Percentiles rank a stretch among this genome's conserved stretches.
Evolutionary conservation across 192 early-diverging fungal species (phyloP).

Genomic region (Podochytrium sp.): DNA sequence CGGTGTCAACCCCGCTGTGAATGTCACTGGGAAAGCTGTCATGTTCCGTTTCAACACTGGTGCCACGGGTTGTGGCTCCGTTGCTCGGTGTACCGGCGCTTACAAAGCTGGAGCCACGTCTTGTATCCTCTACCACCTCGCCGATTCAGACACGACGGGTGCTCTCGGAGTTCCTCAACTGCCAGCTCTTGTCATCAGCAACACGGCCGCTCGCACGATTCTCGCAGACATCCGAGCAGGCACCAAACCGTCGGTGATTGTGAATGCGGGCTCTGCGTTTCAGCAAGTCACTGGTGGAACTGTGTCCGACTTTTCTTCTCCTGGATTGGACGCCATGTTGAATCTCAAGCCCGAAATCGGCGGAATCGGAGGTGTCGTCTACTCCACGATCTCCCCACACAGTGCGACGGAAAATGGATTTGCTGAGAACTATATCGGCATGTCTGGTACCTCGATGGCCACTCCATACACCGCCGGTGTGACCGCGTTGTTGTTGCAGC

Average conservation of each 20-base stretch:
- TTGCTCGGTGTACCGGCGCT: constrained; percentile 33
- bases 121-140: constrained; percentile 38
- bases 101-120: constrained; percentile 24
- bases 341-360: constrained; percentile 60
- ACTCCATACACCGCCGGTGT: constrained; percentile 74
- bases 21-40: constrained; percentile 39
- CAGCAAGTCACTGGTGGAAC: constrained; percentile 57
- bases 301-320: constrained; percentile 73
- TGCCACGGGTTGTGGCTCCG: constrained; percentile 7
- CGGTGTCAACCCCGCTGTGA: not conserved
- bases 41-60: constrained; percentile 30
- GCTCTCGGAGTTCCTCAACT: not conserved
- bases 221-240: constrained; percentile 30
- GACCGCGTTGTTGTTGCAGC: constrained; percentile 66
- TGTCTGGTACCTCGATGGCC: constrained; percentile 82
- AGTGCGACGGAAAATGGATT: not conserved
- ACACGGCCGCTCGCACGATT: constrained; percentile 10
- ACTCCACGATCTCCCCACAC: constrained; percentile 36
- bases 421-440: constrained; percentile 17
- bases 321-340: constrained; percentile 74
- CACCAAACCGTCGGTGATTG: constrained; percentile 38
- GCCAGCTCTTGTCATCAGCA: constrained; percentile 22
- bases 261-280: constrained; percentile 40
- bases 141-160: constrained; percentile 6
- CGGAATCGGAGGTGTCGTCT: constrained; percentile 43